Conservation (phyloP, 2,329 filamentous ascomycete species). For the Colletotrichum sp. region DNA sequence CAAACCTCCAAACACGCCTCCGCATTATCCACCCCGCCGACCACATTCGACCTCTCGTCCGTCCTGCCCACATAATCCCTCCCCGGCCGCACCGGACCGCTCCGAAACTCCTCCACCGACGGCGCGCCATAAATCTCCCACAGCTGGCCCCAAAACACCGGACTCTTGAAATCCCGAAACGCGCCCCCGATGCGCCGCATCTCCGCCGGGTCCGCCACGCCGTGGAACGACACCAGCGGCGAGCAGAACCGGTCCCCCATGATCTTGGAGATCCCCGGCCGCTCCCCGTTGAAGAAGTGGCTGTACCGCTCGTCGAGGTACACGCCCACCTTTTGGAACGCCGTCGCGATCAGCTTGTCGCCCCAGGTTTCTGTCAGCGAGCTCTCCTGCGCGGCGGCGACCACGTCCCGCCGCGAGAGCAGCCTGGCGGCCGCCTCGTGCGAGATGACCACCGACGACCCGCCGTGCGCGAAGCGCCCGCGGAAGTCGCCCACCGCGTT, state of each 20-base stretch:
- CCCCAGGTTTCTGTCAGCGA: constrained; percentile 59
- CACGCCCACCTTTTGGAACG: constrained; percentile 57
- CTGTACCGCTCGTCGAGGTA: constrained; percentile 61
- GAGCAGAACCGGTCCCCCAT: constrained; percentile 56
- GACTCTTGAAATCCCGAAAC: constrained; percentile 41
- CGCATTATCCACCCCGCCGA: constrained; percentile 39
- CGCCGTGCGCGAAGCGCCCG: constrained; percentile 61
- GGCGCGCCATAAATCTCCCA: constrained; percentile 53
- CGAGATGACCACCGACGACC: constrained; percentile 59
- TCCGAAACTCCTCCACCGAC: constrained; percentile 40
- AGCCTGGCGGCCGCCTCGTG: constrained; percentile 53
- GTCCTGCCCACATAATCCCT: constrained; percentile 57
- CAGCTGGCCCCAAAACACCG: constrained; percentile 56
- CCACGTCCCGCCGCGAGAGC: constrained; percentile 46
- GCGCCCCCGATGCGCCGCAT: constrained; percentile 51
- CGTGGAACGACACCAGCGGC: constrained; percentile 61
- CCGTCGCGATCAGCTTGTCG: constrained; percentile 58
- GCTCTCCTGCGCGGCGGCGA: constrained; percentile 48
- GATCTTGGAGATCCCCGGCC: constrained; percentile 53
- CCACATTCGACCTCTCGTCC: constrained; percentile 46
- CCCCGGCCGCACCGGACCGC: constrained; percentile 38
- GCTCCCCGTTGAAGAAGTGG: constrained; percentile 62
- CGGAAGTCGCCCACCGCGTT: constrained; percentile 63
- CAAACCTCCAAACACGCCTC: constrained; percentile 51
- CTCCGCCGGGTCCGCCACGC: constrained; percentile 45